These are phyloP conservation scores for Scheffersomyces spartinae DNA, from an alignment of 805 yeast genomes.

Conservation along the genomic window DNA sequence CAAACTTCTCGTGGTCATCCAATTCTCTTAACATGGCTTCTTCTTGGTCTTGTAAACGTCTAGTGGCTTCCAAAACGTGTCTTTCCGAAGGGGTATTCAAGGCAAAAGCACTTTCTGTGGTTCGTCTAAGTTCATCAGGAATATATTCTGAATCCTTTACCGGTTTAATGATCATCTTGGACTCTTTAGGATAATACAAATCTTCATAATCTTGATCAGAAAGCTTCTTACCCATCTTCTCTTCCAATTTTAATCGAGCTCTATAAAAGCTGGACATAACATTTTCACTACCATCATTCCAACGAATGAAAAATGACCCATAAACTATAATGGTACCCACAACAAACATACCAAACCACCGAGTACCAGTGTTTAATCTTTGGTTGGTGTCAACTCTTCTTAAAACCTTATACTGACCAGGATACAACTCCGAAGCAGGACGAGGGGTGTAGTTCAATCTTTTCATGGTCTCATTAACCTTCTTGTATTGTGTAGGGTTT, in stretches of 20 bases:
- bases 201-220: slow-evolving; percentile 54
- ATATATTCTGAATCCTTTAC: slow-evolving; percentile 33
- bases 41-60: slow-evolving; percentile 57
- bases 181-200: slow-evolving; percentile 34
- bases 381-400: slow-evolving; percentile 42
- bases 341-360: slow-evolving; percentile 40
- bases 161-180: slow-evolving; percentile 27
- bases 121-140: slow-evolving; percentile 29
- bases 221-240: slow-evolving; percentile 40
- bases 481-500: slow-evolving; percentile 55
- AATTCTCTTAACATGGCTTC: slow-evolving; percentile 32
- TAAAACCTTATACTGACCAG: slow-evolving; percentile 68
- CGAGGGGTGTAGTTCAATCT: slow-evolving; percentile 66
- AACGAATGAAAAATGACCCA: slow-evolving; percentile 61
- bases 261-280: slow-evolving; percentile 61
- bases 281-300: slow-evolving; percentile 80
- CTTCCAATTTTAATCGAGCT: slow-evolving; percentile 44
- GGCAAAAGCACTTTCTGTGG: slow-evolving; percentile 36
- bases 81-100: slow-evolving; percentile 59
- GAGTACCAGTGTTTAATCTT: slow-evolving; percentile 49
- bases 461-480: slow-evolving; percentile 64
- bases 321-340: slow-evolving; percentile 41
- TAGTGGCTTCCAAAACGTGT: slow-evolving; percentile 67
- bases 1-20: no score
- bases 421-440: slow-evolving; percentile 62